These are phyloP conservation scores for Coemansia sp. DNA, from an alignment of 192 early-diverging fungal genomes.

Conservation along the genomic window DNA sequence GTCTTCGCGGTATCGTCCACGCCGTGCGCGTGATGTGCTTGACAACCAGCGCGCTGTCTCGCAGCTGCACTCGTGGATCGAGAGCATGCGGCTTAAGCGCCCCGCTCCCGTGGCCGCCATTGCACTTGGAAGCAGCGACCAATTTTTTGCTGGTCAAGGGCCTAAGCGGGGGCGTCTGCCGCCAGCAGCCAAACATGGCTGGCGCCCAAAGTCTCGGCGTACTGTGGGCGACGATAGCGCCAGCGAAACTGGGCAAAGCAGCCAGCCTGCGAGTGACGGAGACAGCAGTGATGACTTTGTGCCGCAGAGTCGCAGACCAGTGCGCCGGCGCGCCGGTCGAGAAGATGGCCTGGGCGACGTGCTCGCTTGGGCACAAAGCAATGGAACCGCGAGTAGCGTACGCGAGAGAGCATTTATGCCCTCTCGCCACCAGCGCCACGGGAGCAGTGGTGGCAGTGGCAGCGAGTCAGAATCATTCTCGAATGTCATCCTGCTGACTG, in stretches of 20 bases:
- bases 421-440: constrained; percentile 21
- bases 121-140: constrained; percentile 11
- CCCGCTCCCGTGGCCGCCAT: constrained; percentile 6
- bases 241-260: constrained; percentile 5
- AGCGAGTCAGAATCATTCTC: constrained; percentile 53
- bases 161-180: background rate
- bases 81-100: constrained; percentile 47
- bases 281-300: constrained; percentile 51
- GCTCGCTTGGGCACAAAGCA: constrained; percentile 42
- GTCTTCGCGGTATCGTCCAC: constrained; percentile 41
- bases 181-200: background rate
- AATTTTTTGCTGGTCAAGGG: background rate
- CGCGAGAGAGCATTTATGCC: constrained; percentile 22
- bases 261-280: constrained; percentile 9
- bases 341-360: constrained; percentile 28
- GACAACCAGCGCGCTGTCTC: constrained; percentile 31
- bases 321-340: background rate
- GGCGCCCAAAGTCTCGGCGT: background rate
- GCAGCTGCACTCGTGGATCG: constrained; percentile 52
- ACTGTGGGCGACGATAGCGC: constrained; percentile 8
- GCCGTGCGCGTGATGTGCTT: constrained; percentile 34
- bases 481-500: constrained; percentile 70
- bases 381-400: constrained; percentile 36
- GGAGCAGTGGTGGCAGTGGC: constrained; percentile 25
- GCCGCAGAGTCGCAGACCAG: constrained; percentile 3